These are phyloP conservation scores for Aspergillus pseudoviridinutans DNA, from an alignment of 2,329 filamentous ascomycete species.

Conservation along the genomic window DNA sequence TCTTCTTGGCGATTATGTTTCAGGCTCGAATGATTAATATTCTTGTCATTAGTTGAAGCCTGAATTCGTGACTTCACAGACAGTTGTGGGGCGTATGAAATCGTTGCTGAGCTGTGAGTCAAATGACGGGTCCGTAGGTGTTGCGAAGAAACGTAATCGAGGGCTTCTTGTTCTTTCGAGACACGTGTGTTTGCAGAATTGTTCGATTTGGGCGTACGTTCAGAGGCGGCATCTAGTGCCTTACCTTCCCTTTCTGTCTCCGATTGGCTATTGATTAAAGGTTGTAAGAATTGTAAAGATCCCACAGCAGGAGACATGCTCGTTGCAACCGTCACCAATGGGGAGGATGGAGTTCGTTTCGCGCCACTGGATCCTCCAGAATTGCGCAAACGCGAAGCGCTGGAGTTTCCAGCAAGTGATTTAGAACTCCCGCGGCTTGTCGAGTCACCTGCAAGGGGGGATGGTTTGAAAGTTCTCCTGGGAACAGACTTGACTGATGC, in stretches of 20 bases:
- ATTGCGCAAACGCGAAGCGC: background rate
- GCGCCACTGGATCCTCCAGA: background rate
- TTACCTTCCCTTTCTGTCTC: background rate
- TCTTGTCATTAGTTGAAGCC: background rate
- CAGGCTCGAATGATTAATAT: background rate
- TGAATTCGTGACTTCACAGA: background rate
- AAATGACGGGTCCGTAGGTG: background rate
- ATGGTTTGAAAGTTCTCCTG: background rate
- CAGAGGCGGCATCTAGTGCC: background rate
- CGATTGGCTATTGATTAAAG: background rate
- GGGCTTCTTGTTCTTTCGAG: background rate
- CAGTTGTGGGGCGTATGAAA: background rate
- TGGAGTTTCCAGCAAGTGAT: background rate
- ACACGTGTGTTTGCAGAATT: background rate
- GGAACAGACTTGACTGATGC: background rate
- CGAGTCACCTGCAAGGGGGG: background rate
- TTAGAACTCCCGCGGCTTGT: background rate
- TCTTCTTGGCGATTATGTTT: background rate
- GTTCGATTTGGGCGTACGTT: background rate
- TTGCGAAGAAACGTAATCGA: background rate
- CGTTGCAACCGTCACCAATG: background rate
- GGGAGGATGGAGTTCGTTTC: background rate
- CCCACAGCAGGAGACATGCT: background rate
- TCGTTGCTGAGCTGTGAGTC: background rate
- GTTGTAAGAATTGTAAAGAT: background rate